Evolutionary conservation across 2,329 filamentous ascomycete genomes (phyloP).

Genomic region (Paecilomyces sp.): DNA sequence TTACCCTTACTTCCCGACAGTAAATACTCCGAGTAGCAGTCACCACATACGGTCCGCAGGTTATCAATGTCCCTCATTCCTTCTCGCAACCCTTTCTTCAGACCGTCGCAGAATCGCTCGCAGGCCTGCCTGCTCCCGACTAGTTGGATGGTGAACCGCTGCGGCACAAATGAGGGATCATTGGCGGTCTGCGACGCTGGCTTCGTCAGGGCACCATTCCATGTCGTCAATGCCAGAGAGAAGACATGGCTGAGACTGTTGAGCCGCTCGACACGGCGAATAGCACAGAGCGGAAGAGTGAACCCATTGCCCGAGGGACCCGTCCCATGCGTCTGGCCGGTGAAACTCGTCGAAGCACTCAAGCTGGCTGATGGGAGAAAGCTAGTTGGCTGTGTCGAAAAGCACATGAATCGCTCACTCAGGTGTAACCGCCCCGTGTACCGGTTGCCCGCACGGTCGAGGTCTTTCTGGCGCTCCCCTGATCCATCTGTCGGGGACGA

Average conservation of each 20-base stretch:
- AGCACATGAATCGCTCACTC: conserved; percentile 91
- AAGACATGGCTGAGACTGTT: conserved; percentile 91
- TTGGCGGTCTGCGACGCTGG: conserved; percentile 34
- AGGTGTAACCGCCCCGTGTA: conserved; percentile 91
- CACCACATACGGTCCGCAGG: conserved; percentile 68
- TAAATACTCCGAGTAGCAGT: conserved; percentile 88
- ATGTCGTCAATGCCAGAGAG: conserved; percentile 87
- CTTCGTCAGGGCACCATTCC: conserved; percentile 65
- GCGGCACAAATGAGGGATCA: conserved; percentile 57
- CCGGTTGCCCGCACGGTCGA: conserved; percentile 64
- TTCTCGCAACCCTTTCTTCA: conserved; percentile 82
- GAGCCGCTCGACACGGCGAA: conserved; percentile 83
- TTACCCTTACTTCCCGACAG: conserved; percentile 41
- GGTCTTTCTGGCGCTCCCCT: conserved; percentile 52
- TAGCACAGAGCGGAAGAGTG: conserved; percentile 84
- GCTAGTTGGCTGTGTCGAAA: conserved; percentile 86
- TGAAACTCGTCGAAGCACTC: conserved; percentile 74
- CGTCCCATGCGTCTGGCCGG: conserved; percentile 85
- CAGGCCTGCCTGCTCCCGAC: conserved; percentile 82
- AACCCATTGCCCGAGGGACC: conserved; percentile 94
- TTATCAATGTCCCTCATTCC: conserved; percentile 83
- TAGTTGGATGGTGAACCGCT: conserved; percentile 86
- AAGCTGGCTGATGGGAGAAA: conserved; percentile 75
- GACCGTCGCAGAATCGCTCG: conserved; percentile 90
- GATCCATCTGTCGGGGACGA: conserved; percentile 41